Evolutionary conservation across 192 early-diverging fungal genomes (phyloP).

Genomic region (Umbelopsis sp.): DNA sequence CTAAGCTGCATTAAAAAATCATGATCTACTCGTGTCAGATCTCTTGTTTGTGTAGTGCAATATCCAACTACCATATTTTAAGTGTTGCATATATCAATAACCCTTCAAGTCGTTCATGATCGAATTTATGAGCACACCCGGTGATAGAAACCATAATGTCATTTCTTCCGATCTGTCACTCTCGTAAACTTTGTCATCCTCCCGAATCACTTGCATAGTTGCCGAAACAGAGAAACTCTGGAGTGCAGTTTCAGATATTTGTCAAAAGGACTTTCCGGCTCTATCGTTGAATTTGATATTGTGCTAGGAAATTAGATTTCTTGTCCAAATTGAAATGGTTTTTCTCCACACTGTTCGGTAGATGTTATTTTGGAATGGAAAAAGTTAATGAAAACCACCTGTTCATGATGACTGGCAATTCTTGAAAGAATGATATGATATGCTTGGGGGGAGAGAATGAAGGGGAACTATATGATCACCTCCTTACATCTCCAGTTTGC

Average conservation of each 20-base stretch:
- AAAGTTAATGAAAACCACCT: not conserved
- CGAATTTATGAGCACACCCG: too few species aligned
- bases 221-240: not conserved
- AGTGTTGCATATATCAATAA: too few species aligned
- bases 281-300: not conserved
- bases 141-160: too few species aligned
- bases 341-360: not conserved
- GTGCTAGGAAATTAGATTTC: not conserved
- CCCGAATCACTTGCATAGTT: not conserved
- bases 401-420: not conserved
- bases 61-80: too few species aligned
- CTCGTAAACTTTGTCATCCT: not conserved
- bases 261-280: not conserved
- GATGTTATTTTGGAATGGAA: too few species aligned
- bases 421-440: not conserved
- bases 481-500: not conserved
- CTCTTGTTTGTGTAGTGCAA: too few species aligned
- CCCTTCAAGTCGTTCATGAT: too few species aligned
- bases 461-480: not conserved
- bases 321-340: constrained; percentile 3
- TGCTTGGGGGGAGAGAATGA: not conserved
- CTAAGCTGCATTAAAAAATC: too few species aligned
- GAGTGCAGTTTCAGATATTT: not conserved
- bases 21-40: too few species aligned
- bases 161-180: not conserved